Percentiles rank a stretch among this genome's conserved stretches.
phyloP scores from a whole-genome alignment of 129 eudicot species.

The Centella asiatica region DNA sequence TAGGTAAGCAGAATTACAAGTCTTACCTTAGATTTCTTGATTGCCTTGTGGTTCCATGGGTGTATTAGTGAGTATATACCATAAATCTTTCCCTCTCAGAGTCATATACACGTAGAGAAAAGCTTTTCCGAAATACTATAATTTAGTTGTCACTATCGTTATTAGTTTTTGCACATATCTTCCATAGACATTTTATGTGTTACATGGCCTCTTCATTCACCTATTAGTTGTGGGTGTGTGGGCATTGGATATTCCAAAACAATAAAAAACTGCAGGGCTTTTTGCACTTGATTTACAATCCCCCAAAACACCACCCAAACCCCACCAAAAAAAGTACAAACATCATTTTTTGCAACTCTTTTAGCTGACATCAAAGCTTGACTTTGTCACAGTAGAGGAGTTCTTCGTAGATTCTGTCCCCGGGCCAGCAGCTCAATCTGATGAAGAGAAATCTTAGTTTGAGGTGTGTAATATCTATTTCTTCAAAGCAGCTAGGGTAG shows the following conservation, averaged over 20 bases:
- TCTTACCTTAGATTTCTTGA: background rate
- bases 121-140: too few relatives aligned
- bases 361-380: background rate
- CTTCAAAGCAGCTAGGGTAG: constrained; percentile 6
- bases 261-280: too few relatives aligned
- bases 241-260: too few relatives aligned
- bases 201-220: too few relatives aligned
- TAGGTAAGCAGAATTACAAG: constrained; percentile 36
- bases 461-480: constrained; percentile 8
- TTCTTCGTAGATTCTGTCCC: constrained; percentile 35
- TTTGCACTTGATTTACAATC: too few relatives aligned
- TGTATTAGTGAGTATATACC: background rate
- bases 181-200: too few relatives aligned
- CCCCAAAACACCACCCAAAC: too few relatives aligned
- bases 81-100: background rate
- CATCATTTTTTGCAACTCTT: background rate
- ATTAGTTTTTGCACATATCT: too few relatives aligned
- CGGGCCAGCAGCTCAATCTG: constrained; percentile 43
- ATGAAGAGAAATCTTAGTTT: constrained; percentile 42
- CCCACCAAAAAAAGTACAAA: background rate
- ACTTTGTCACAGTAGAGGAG: constrained; percentile 25
- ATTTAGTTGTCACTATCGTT: too few relatives aligned
- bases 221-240: too few relatives aligned
- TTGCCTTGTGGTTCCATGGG: background rate
- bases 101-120: background rate